Conservation (phyloP, 225 moss, liverwort and hornwort species). For the Marchantia paleacea region DNA sequence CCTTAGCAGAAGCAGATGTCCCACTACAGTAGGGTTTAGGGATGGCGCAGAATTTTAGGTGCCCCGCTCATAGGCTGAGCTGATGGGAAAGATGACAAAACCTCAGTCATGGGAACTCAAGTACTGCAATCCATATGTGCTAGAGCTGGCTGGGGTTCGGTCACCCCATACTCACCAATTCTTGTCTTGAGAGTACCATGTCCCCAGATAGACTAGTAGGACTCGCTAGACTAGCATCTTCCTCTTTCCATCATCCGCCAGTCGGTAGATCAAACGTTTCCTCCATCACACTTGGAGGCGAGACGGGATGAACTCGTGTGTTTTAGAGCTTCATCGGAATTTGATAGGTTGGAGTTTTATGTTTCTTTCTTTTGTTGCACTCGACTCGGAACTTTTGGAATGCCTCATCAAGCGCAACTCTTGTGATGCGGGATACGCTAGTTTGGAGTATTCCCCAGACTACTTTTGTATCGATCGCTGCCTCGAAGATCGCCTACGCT, state of each 20-base stretch:
- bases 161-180: neutral
- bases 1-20: too few relatives aligned
- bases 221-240: neutral
- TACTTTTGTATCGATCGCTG: neutral
- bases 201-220: too few relatives aligned
- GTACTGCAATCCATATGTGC: neutral
- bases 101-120: neutral
- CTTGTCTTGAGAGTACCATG: neutral
- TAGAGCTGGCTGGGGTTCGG: neutral
- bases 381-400: neutral
- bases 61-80: too few relatives aligned
- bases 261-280: slow-evolving; percentile 1
- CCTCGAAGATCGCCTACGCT: neutral
- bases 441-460: neutral
- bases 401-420: neutral
- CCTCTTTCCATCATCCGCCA: neutral
- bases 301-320: neutral
- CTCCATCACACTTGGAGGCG: neutral
- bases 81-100: too few relatives aligned
- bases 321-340: neutral
- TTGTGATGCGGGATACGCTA: neutral
- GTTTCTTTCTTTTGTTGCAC: neutral
- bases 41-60: neutral
- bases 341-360: neutral
- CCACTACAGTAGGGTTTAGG: neutral